Evolutionary conservation across 495 filamentous ascomycete species (phyloP), one percentile per base, ranked within the genome.

Genomic region (Collariella sp.): DNA sequence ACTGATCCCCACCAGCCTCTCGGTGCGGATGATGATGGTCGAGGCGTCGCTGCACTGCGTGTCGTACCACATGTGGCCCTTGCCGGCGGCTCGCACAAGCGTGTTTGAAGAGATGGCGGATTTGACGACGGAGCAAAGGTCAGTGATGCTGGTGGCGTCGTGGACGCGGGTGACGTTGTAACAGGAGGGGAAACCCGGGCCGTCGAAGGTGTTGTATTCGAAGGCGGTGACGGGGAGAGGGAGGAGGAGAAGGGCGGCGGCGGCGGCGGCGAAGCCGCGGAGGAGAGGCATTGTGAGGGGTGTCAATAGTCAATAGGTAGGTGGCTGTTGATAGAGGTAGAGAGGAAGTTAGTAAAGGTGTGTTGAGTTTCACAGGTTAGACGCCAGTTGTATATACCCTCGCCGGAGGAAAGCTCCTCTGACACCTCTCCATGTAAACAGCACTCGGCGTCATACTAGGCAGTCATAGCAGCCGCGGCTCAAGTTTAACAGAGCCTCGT

Each of bases 31-130:
- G 52, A 78, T 70, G 56, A 74, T 57, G 7, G 72, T 76, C 23
- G 59, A 47, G 26, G 67, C 60, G 54, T 73, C 67, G 46, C 68
- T 71, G 57, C 75, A 78, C 67, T 75, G 74, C 16, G 75, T 76
- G 50, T 78, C 71, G 54, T 76, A 78, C 75, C 73, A 76, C 65
- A 72, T 73, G 53, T 76, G 75, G 12, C 71, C 75, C 52, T 76
- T 76, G 9, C 73, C 75, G 29, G 68, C 70, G 2, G 73, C 72
- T 38, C 75, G 67, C 22, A 78, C 62, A 1, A 67, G 72, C 5
- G 63, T 63, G 40, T 62, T 61, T 19, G 61, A 57, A 5, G 46
- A 44, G 26, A 65, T 48, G 18, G 72, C 69, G 13, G 66, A 46
- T 52, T 70, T 68, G 52, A 78, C 72, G 33, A 72, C 54, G 15